Evolutionary conservation across 1,284 basidiomycete species (phyloP).

Genomic region (Binderoboletus segoi): DNA sequence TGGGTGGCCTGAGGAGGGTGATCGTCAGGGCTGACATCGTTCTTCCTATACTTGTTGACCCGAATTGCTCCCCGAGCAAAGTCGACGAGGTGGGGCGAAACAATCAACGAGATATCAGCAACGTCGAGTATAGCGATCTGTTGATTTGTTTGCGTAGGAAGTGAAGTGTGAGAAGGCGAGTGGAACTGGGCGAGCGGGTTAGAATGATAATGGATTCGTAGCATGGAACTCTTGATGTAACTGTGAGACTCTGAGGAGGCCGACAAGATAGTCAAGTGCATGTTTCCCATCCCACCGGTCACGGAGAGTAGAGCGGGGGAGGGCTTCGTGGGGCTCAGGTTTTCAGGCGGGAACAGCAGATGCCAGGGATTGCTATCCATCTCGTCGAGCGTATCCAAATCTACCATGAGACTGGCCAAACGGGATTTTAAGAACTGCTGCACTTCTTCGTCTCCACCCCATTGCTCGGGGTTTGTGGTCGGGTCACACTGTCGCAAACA

Average conservation of each 20-base stretch:
- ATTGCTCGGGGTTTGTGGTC: slow-evolving; percentile 6
- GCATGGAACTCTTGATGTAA: slow-evolving; percentile 25
- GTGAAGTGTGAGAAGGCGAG: slow-evolving; percentile 19
- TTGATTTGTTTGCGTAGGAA: slow-evolving; percentile 29
- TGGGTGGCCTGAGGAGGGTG: neutral
- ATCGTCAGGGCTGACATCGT: neutral
- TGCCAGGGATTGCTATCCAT: slow-evolving; percentile 38
- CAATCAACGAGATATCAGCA: slow-evolving; percentile 47
- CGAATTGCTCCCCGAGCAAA: slow-evolving; percentile 63
- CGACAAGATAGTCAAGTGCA: slow-evolving; percentile 24
- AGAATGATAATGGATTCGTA: slow-evolving; percentile 32
- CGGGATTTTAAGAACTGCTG: slow-evolving; percentile 43
- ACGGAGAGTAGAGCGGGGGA: slow-evolving; percentile 12
- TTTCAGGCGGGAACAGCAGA: slow-evolving; percentile 22
- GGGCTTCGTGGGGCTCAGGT: slow-evolving; percentile 3
- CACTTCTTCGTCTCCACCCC: slow-evolving; percentile 23
- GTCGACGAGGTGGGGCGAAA: slow-evolving; percentile 63
- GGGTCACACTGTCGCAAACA: slow-evolving; percentile 38
- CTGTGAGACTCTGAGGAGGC: slow-evolving; percentile 27
- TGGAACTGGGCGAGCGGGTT: slow-evolving; percentile 11
- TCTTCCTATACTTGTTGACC: slow-evolving; percentile 36
- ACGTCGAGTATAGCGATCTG: slow-evolving; percentile 45
- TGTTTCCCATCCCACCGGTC: slow-evolving; percentile 22
- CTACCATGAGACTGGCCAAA: slow-evolving; percentile 41
- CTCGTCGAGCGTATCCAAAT: slow-evolving; percentile 45